Evolutionary conservation across 2,329 filamentous ascomycete genomes (phyloP), one percentile per base, ranked within the genome.

Genomic region (Orbilia blumenaviensis): DNA sequence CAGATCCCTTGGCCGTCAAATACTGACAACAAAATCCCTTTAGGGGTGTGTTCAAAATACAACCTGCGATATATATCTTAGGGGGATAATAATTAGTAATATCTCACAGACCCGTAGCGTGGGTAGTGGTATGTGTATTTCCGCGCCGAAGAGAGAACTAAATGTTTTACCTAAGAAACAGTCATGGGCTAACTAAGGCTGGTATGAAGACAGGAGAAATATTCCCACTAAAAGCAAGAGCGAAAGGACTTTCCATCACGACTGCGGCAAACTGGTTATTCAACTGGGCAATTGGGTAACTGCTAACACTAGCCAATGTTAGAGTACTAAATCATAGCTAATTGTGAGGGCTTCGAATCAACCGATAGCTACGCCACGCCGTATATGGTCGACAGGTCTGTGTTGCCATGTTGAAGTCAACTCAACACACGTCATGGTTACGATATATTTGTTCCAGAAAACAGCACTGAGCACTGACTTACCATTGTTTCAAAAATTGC

Each of bases 181-280:
- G n/a, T 8, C n/a, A 27, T 12, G 21, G 9, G 9, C 7, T n/a
- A n/a, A 16, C 16, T 36, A 18, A 41, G 21, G 5, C 4, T 8
- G 42, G 6, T 9, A 14, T 10, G 9, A 38, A 72, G 62, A 91
- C 89, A 0, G 90, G 89, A 0, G 89, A 91, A 80, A 91, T 91
- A 62, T 91, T 88, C 80, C 89, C 89, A 1, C 85, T 91, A 44
- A 91, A 91, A 81, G 85, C 90, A 67, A 87, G 91, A 78, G 91
- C 91, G 44, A 91, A 92, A 81, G 89, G 88, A 27, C 92, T 92
- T 87, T 91, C 91, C 0, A 84, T 93, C 6, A 90, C 90, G 4
- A 92, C 91, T 2, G 88, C 91, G 1, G 88, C 91, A 32, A 94
- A 94, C 83, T 94, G 92, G 92, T 81, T 90, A 0, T 83, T 91